Percentiles rank a stretch among this genome's conserved stretches.
Conservation (phyloP, 192 early-diverging fungal species). For the Backusella macrospora region DNA sequence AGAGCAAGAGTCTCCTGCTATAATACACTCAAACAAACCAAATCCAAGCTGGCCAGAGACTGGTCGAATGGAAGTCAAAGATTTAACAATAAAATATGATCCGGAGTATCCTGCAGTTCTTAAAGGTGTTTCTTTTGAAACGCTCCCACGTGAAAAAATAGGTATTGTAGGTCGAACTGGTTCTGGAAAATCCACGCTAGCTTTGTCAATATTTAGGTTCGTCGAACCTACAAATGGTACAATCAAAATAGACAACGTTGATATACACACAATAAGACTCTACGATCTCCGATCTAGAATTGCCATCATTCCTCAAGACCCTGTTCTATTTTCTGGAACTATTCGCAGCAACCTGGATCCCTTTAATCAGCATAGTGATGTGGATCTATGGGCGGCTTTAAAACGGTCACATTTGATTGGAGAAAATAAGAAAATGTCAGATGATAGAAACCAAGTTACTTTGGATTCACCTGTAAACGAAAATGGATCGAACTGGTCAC, state of each 20-base stretch:
- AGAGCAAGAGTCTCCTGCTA: conserved; percentile 74
- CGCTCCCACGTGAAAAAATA: conserved; percentile 72
- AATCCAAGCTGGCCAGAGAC: conserved; percentile 56
- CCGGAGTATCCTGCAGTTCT: conserved; percentile 50
- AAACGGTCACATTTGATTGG: neutral
- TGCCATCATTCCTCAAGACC: conserved; percentile 85
- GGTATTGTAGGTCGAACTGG: conserved; percentile 89
- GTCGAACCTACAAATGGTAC: conserved; percentile 57
- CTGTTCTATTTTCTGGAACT: neutral
- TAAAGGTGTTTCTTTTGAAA: conserved; percentile 56
- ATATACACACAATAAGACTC: conserved; percentile 68
- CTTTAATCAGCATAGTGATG: neutral
- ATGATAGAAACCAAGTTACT: neutral
- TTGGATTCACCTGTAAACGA: conserved; percentile 46
- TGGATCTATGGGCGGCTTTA: neutral
- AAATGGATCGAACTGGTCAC: conserved; percentile 72
- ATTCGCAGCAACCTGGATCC: neutral
- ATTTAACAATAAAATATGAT: conserved; percentile 76
- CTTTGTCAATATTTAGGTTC: conserved; percentile 72
- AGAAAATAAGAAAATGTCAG: neutral
- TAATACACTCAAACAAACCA: conserved; percentile 53
- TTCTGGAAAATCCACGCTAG: conserved; percentile 78
- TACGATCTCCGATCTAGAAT: conserved; percentile 76
- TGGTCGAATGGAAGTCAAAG: conserved; percentile 69
- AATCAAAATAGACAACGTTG: conserved; percentile 72